phyloP scores from a whole-genome alignment of 1,284 basidiomycete genomes.

The Leccinum pachyderme region DNA sequence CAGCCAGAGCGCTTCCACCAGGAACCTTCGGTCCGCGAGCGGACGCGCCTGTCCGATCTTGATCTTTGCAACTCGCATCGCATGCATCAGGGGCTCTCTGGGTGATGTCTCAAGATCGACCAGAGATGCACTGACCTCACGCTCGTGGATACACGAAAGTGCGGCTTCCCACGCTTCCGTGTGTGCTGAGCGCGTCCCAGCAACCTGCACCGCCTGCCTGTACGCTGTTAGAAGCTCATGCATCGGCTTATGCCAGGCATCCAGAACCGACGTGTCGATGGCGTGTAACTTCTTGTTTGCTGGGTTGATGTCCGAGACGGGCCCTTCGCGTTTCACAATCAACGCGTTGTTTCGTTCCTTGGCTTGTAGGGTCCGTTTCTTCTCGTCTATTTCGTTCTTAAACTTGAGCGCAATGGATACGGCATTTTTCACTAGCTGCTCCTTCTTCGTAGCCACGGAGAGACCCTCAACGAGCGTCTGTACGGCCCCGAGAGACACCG shows the following conservation, averaged over 20 bases:
- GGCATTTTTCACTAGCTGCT: constrained; percentile 8
- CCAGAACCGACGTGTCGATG: constrained; percentile 32
- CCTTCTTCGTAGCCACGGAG: constrained; percentile 17
- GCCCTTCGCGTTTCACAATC: constrained; percentile 7
- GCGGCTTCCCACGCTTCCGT: constrained; percentile 47
- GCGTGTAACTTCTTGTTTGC: constrained; percentile 26
- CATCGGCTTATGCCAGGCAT: constrained; percentile 37
- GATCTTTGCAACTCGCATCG: constrained; percentile 41
- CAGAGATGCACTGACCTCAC: constrained; percentile 36
- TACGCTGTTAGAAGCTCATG: constrained; percentile 36
- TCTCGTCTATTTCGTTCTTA: constrained; percentile 15
- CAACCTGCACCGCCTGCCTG: constrained; percentile 30
- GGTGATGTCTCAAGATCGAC: constrained; percentile 24
- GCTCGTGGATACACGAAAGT: constrained; percentile 40
- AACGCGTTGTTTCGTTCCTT: constrained; percentile 11
- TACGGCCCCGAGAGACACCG: constrained; percentile 37
- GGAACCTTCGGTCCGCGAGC: constrained; percentile 45
- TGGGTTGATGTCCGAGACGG: constrained; percentile 20
- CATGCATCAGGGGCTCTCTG: constrained; percentile 37
- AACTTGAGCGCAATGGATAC: constrained; percentile 20
- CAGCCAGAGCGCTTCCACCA: constrained; percentile 46
- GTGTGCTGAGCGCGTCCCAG: constrained; percentile 43
- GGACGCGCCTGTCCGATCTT: constrained; percentile 47
- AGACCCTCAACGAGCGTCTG: constrained; percentile 31
- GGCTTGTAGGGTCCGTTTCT: constrained; percentile 7